Evolutionary conservation across 495 filamentous ascomycete genomes (phyloP).

Genomic region (Copromyces sp.): DNA sequence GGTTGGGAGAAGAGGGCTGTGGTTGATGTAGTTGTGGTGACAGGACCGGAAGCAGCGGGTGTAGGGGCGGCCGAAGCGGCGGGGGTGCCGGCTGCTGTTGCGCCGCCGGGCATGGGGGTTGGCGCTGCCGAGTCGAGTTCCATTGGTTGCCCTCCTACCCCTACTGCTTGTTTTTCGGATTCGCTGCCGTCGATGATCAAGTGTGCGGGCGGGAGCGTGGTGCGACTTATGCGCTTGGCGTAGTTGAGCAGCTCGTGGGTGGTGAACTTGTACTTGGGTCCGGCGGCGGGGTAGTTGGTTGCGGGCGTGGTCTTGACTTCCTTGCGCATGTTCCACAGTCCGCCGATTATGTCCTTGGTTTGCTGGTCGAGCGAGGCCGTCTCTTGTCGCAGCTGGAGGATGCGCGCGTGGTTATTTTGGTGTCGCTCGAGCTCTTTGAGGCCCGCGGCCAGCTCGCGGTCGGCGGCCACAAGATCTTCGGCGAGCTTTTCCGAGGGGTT

Average conservation of each 20-base stretch:
- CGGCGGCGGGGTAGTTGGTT: constrained; percentile 35
- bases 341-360: constrained; percentile 48
- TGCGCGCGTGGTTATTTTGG: constrained; percentile 55
- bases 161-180: background rate
- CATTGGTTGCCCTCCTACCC: background rate
- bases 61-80: constrained; percentile 4
- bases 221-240: constrained; percentile 62
- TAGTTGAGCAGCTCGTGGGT: constrained; percentile 60
- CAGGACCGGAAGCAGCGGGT: constrained; percentile 2
- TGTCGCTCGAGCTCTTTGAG: constrained; percentile 56
- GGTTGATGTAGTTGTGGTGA: background rate
- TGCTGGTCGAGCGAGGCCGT: constrained; percentile 49
- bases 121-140: constrained; percentile 3
- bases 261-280: constrained; percentile 37
- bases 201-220: constrained; percentile 57
- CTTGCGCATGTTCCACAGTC: constrained; percentile 54
- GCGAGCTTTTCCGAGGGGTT: constrained; percentile 57
- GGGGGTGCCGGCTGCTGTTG: constrained; percentile 8
- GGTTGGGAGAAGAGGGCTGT: background rate
- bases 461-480: constrained; percentile 54
- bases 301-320: constrained; percentile 52
- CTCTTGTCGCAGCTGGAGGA: constrained; percentile 50
- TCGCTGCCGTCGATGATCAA: constrained; percentile 1
- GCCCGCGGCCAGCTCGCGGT: constrained; percentile 48
- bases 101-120: constrained; percentile 9